These are phyloP conservation scores for Thelephora terrestris DNA, from an alignment of 1,284 basidiomycete genomes.

Conservation along the genomic window DNA sequence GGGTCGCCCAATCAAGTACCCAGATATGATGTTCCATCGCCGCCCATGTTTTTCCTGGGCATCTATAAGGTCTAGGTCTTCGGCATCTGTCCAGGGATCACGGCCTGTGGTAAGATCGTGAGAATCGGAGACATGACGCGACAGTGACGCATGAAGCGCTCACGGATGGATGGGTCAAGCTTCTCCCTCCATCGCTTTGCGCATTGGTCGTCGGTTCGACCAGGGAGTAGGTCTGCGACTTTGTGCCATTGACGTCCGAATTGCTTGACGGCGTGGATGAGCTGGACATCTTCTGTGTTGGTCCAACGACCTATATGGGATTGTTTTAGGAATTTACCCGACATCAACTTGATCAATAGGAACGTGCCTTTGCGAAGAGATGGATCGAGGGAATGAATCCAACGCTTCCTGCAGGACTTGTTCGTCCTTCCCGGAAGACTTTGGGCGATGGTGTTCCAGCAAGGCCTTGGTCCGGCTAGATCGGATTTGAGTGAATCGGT, in stretches of 20 bases:
- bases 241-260: conserved; percentile 6
- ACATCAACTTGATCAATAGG: no score
- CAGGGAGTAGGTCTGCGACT: conserved; percentile 2
- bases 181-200: conserved; percentile 7
- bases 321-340: no score
- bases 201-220: conserved; percentile 7
- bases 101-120: background rate
- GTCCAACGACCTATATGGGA: conserved; percentile 4
- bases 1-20: conserved; percentile 1
- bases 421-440: conserved; percentile 4
- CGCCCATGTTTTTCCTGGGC: conserved; percentile 2
- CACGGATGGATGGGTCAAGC: conserved; percentile 6
- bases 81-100: conserved; percentile 3
- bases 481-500: no score
- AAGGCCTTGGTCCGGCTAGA: no score
- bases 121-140: background rate
- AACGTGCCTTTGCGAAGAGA: conserved; percentile 2
- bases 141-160: background rate
- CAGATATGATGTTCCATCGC: conserved; percentile 5
- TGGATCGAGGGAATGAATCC: conserved; percentile 7
- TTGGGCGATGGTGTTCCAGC: no score
- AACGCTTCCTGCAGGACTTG: conserved; percentile 7
- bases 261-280: conserved; percentile 1
- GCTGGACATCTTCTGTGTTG: conserved; percentile 1
- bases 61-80: conserved; percentile 3